phyloP scores from a whole-genome alignment of 1,284 basidiomycete genomes.

The Phylloboletellus chloephorus region DNA sequence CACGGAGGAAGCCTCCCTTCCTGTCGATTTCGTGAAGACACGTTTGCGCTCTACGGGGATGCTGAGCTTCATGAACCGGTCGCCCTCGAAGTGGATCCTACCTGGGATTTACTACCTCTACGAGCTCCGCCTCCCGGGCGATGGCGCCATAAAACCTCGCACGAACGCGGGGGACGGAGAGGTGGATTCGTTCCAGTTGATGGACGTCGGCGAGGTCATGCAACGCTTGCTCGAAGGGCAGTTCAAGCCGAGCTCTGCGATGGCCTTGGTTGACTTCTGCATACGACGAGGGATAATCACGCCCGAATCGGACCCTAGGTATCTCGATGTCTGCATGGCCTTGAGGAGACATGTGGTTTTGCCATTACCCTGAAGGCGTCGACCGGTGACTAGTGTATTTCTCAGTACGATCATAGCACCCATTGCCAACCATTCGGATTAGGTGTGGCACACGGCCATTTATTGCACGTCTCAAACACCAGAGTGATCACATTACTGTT shows the following conservation, averaged over 20 bases:
- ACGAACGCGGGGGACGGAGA: conserved; percentile 38
- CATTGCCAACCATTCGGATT: too few relatives aligned
- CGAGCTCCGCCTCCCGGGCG: conserved; percentile 36
- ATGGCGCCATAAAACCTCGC: conserved; percentile 31
- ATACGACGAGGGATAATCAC: conserved; percentile 46
- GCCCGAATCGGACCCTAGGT: conserved; percentile 38
- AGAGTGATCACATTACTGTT: too few relatives aligned
- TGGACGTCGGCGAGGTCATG: conserved; percentile 35
- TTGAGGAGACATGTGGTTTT: conserved; percentile 17
- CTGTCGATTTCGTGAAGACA: conserved; percentile 30
- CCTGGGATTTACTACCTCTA: conserved; percentile 42
- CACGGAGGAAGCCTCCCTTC: conserved; percentile 38
- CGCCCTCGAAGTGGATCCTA: conserved; percentile 37
- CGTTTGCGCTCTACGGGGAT: conserved; percentile 33
- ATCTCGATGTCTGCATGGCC: conserved; percentile 33
- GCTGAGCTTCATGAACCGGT: conserved; percentile 37
- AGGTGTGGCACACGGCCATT: too few relatives aligned
- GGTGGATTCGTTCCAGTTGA: conserved; percentile 39
- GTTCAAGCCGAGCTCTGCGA: conserved; percentile 53
- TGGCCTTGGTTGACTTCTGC: conserved; percentile 50
- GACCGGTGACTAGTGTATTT: too few relatives aligned
- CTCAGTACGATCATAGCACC: too few relatives aligned
- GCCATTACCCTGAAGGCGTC: conserved; percentile 17
- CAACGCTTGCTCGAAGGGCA: conserved; percentile 35
- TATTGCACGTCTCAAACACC: too few relatives aligned